phyloP scores from a whole-genome alignment of 2,329 filamentous ascomycete genomes.

The Fusarium foetens region DNA sequence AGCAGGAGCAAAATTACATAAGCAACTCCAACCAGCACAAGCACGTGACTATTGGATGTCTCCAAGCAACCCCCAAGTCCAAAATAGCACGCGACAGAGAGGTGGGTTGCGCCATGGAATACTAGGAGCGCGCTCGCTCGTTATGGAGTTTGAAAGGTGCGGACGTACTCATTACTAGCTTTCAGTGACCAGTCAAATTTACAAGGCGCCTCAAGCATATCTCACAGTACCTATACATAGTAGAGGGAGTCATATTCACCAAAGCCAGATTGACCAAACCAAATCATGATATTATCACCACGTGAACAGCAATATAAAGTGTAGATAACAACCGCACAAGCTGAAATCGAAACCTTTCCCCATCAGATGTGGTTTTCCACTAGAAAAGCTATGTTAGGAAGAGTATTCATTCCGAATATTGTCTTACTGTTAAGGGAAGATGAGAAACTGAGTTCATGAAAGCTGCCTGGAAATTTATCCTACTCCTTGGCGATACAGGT shows the following conservation, averaged over 20 bases:
- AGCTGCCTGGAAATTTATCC: background rate
- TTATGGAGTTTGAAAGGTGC: background rate
- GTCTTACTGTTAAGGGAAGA: background rate
- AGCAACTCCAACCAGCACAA: background rate
- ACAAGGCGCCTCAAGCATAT: background rate
- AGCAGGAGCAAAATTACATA: conserved; percentile 40
- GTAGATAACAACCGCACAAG: background rate
- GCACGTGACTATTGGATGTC: conserved; percentile 18
- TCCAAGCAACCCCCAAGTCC: background rate
- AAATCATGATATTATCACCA: background rate
- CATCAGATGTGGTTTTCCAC: background rate
- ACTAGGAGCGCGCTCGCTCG: background rate
- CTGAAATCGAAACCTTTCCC: background rate
- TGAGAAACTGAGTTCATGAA: background rate
- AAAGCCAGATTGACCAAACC: background rate
- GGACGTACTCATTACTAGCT: no score
- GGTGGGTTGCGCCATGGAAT: background rate
- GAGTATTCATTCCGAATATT: background rate
- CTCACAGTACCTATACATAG: background rate
- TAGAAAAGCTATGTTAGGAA: background rate
- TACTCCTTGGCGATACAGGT: background rate
- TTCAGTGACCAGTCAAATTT: background rate
- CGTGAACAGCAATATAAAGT: background rate
- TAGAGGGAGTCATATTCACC: background rate
- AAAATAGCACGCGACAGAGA: conserved; percentile 5